These are phyloP conservation scores for Brassica balearica DNA, from an alignment of 441 rosid genomes.

Conservation along the genomic window DNA sequence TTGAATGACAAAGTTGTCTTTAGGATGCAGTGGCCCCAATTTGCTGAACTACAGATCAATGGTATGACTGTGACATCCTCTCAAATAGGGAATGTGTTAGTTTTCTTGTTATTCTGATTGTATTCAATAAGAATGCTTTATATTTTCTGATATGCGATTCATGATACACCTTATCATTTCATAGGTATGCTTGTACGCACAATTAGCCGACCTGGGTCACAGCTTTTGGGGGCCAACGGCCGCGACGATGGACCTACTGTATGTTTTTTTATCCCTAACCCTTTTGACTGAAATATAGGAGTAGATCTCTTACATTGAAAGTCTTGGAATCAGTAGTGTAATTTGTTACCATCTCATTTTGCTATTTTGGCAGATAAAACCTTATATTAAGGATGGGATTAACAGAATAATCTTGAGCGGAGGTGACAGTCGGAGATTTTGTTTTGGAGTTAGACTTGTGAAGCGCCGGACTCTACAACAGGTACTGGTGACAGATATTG, in stretches of 20 bases:
- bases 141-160: constrained; percentile 23
- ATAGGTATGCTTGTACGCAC: constrained; percentile 77
- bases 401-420: constrained; percentile 80
- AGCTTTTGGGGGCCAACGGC: constrained; percentile 90
- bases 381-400: constrained; percentile 74
- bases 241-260: constrained; percentile 99
- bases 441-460: constrained; percentile 92
- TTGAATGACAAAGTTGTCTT: constrained; percentile 93
- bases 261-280: constrained; percentile 47
- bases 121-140: neutral
- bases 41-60: constrained; percentile 91
- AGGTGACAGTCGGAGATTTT: constrained; percentile 81
- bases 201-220: constrained; percentile 88
- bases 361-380: constrained; percentile 68
- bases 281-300: constrained; percentile 19
- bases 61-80: constrained; percentile 58
- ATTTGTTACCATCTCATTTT: constrained; percentile 24
- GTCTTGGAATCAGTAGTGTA: constrained; percentile 21
- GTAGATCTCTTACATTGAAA: constrained; percentile 25
- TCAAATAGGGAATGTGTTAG: neutral
- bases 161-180: constrained; percentile 30
- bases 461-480: constrained; percentile 86
- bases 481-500: constrained; percentile 52
- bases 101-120: constrained; percentile 14
- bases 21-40: constrained; percentile 99